Evolutionary conservation across 371 early-diverging fungal genomes (phyloP), one percentile per base, ranked within the genome.

Genomic region (Zychaea mexicana): DNA sequence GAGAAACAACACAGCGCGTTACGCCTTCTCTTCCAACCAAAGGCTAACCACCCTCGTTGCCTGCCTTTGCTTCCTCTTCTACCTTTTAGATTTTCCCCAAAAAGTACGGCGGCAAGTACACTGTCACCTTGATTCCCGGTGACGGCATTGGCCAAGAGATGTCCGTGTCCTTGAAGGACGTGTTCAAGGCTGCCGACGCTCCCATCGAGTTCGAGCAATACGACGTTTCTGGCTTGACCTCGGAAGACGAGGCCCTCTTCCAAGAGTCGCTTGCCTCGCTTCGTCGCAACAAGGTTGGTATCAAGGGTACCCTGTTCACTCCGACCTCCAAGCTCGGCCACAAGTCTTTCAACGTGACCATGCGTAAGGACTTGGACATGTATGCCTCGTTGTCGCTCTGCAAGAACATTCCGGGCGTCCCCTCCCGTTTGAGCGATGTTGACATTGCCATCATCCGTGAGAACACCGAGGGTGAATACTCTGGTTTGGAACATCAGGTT

Each of bases 381-480:
- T 98, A 93, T 74, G 98, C 98, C 36, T 94, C 96, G 21, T 80
- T 95, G 54, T 89, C 94, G 27, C 79, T 93, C 55, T 85, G 90
- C 73, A 90, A 89, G 77, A 96, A 96, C 83, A 81, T 95, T 47
- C 90, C 91, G 17, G 91, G 93, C 65, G 84, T 88, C 52, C 76
- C 88, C 7, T 85, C 96, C 46, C 92, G 97, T 68, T 94, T 95
- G 81, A 84, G 88, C 68, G 85, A 91, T 65, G 94, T 98, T 62
- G 94, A 98, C 83, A 90, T 98, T 84, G 93, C 94, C 65, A 95
- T 98, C 68, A 96, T 98, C 74, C 94, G 98, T 85, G 98, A 98
- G 79, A 98, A 98, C 85, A 98, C 98, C 26, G 98, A 98, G 81
- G 98, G 98, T 67, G 97, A 97, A 84, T 98, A 98, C 86, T 92